Evolutionary conservation across 805 yeast genomes (phyloP), one percentile per base, ranked within the genome.

Genomic region (Wickerhamiella australiensis): DNA sequence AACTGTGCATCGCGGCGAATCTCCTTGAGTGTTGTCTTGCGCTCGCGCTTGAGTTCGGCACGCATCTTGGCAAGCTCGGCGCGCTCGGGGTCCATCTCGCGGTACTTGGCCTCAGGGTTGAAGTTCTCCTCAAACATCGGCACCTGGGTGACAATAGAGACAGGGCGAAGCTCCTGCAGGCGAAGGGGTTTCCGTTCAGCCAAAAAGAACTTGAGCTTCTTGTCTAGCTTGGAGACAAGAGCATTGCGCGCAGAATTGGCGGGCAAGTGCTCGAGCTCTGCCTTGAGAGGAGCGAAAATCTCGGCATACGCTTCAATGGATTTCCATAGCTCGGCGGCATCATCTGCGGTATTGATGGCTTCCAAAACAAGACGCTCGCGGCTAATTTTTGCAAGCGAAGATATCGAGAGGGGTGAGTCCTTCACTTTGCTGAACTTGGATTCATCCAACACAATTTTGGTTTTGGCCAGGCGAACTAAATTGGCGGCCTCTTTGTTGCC

Each of bases 121-220:
- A 81, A 92, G 71, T 87, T 86, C 61, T 86, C 97, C 68, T 90
- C 96, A 64, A 82, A 92, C 67, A 84, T 80, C 56, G 99, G 99
- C 33, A 87, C 82, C 59, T 75, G 76, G 1, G 95, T 76, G 37
- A 87, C 80, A 60, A 92, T 83, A 2, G 95, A 83, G 50, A 92
- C 62, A 21, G 94, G 86, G 60, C 76, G 78, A 69, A 88, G 96
- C 6, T 76, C 68, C 68, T 92, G 99, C 54, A 92, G 72, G 13
- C 78, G 70, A 58, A 92, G 74, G 51, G 96, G 96, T 51, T 63
- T 68, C 53, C 84, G 76, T 46, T 73, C 78, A 35, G 72, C 68
- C 17, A 49, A 51, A 5, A 76, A 65, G 54, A 80, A 70, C 50
- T 70, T 74, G 43, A 63, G 54, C 35, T 82, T 62, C 57, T 76